phyloP scores from a whole-genome alignment of 179 eudicot species.

The Sideroxylon spinosum region DNA sequence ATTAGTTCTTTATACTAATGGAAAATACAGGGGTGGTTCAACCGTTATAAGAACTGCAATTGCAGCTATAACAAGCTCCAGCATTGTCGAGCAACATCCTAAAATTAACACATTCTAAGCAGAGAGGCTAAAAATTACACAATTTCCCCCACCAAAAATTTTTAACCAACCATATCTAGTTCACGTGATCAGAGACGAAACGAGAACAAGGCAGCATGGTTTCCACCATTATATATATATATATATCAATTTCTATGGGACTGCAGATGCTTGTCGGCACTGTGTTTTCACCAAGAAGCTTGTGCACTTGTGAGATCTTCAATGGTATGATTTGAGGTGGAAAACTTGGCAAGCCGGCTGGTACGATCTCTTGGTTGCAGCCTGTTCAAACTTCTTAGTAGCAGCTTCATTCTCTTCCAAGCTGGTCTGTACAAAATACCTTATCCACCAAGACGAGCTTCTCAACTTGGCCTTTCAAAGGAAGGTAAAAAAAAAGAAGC shows the following conservation, averaged over 20 bases:
- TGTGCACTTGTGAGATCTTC: slow-evolving; percentile 12
- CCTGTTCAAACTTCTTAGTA: slow-evolving; percentile 81
- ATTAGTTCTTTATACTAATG: neutral
- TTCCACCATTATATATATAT: slow-evolving; percentile 4
- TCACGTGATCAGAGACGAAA: neutral
- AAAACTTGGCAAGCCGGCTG: slow-evolving; percentile 84
- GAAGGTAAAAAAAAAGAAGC: neutral
- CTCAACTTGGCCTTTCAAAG: slow-evolving; percentile 73
- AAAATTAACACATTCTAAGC: neutral
- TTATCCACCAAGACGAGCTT: slow-evolving; percentile 87
- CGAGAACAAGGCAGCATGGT: neutral
- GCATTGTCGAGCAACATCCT: slow-evolving; percentile 11
- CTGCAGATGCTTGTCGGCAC: slow-evolving; percentile 1
- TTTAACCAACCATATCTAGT: neutral
- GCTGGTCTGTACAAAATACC: slow-evolving; percentile 63
- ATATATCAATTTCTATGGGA: neutral
- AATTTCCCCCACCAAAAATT: neutral
- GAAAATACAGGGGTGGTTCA: neutral
- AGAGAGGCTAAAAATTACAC: neutral
- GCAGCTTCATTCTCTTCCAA: slow-evolving; percentile 81
- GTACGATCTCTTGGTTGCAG: slow-evolving; percentile 56
- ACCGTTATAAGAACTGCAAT: neutral
- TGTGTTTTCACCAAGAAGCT: neutral
- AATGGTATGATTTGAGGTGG: slow-evolving; percentile 67
- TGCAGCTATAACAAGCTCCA: neutral